Conservation (phyloP, 495 filamentous ascomycete genomes). For the Xylaria sp. region DNA sequence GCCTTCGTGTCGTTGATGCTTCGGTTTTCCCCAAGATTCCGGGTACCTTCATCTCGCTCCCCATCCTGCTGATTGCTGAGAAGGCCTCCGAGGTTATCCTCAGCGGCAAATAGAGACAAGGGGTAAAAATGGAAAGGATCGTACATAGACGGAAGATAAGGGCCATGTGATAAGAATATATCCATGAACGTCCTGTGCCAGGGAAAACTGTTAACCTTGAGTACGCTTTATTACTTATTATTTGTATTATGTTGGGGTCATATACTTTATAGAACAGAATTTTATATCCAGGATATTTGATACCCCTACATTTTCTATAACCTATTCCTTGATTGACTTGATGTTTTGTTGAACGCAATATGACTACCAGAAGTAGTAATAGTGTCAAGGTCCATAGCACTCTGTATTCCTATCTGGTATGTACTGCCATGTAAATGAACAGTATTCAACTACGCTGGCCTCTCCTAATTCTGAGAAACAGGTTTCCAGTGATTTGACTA, state of each 20-base stretch:
- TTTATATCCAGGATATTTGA: neutral
- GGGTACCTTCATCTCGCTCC: constrained; percentile 54
- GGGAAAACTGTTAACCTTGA: too few species aligned
- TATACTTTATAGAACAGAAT: neutral
- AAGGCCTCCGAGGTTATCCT: constrained; percentile 62
- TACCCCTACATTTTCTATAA: neutral
- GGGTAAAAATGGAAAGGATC: too few species aligned
- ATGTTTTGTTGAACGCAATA: neutral
- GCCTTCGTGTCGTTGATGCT: constrained; percentile 68
- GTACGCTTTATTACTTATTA: neutral
- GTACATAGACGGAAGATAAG: constrained; percentile 6
- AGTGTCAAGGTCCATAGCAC: too few species aligned
- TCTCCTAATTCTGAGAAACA: too few species aligned
- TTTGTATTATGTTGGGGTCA: neutral
- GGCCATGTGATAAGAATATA: neutral
- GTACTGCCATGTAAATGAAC: too few species aligned
- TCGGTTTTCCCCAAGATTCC: constrained; percentile 61
- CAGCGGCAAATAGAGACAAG: neutral
- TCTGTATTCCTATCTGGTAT: too few species aligned
- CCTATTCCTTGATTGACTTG: neutral
- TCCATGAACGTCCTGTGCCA: too few species aligned
- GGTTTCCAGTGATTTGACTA: too few species aligned
- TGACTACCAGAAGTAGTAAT: too few species aligned
- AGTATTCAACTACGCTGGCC: too few species aligned
- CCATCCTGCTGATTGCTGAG: constrained; percentile 61